Conservation (phyloP, 164 flowering plant genomes). For the Echeveria elegans region DNA sequence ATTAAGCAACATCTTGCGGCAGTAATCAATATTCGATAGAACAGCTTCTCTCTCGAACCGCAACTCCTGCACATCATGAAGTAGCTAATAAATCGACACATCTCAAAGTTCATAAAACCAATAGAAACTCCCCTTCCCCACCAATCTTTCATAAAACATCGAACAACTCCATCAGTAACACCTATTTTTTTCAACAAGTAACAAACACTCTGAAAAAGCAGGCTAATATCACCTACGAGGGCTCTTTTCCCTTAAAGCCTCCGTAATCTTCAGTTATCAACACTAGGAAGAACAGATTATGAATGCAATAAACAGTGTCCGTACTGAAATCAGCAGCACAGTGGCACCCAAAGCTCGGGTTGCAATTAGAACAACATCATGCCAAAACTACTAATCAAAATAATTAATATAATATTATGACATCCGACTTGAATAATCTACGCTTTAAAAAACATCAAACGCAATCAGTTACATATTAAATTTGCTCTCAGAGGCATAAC, state of each 20-base stretch:
- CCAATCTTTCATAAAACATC: not conserved
- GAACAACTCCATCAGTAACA: not conserved
- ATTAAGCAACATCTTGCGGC: not conserved
- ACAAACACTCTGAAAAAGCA: no score
- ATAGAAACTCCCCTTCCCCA: not conserved
- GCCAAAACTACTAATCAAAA: no score
- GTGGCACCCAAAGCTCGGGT: no score
- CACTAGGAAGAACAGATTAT: no score
- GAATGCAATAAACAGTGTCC: no score
- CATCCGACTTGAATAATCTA: no score
- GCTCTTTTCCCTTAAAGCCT: no score
- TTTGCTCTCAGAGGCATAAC: not conserved
- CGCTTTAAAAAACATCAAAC: constrained; percentile 15
- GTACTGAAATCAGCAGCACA: no score
- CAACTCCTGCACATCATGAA: not conserved
- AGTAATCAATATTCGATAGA: not conserved
- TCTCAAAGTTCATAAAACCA: not conserved
- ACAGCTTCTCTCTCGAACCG: not conserved
- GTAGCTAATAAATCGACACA: not conserved
- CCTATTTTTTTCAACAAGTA: not conserved
- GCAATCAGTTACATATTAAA: constrained; percentile 36
- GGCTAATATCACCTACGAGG: no score
- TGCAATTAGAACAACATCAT: no score
- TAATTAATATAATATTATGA: no score
- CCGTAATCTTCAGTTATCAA: no score